Evolutionary conservation across 164 flowering plant genomes (phyloP), one percentile per base, ranked within the genome.

Genomic region (Stephania cephalantha): DNA sequence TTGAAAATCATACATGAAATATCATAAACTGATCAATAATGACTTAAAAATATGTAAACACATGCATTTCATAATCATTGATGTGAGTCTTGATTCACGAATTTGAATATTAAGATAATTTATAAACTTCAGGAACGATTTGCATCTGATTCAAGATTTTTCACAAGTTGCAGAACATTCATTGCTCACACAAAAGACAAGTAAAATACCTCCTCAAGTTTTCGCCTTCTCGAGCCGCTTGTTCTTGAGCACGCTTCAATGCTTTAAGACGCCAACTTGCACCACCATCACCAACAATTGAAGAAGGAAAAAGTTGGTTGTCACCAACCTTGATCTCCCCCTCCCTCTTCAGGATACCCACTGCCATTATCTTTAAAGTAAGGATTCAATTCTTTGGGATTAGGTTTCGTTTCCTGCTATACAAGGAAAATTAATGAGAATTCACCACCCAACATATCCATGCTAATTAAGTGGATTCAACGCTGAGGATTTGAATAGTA

Each of bases 261-360:
- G 98, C 96, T 85, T 93, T 95, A 67, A 91, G 79, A 77, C 97
- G 85, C 99, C 99, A 95, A 73, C 99, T 95, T 66, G 96, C 97
- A 76, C 99, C 99, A 77, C 98, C 99, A 88, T 95, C 99, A 11
- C 99, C 99, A 83, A 94, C 88, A 80, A 91, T 79, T 31, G 91
- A 85, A 73, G 90, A 82, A 58, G 95, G 74, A 9, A 80, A 67
- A 75, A 86, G 88, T 55, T 77, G 82, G 74, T 76, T 79, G 3
- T 71, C 79, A 72, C 73, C 82, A 71, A 77, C 50, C 70, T 81
- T 86, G 55, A 61, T 46, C 53, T 76, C 81, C 83, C 29, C n/a
- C n/a, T n/a, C 25, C 79, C 6, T 90, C 91, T 61, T 90, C 95
- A n/a, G 99, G 99, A 82, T 88, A 93, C 67, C 97, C 99, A 81